These are phyloP conservation scores for Fusarium duplospermum DNA, from an alignment of 2,329 filamentous ascomycete species.

Conservation along the genomic window DNA sequence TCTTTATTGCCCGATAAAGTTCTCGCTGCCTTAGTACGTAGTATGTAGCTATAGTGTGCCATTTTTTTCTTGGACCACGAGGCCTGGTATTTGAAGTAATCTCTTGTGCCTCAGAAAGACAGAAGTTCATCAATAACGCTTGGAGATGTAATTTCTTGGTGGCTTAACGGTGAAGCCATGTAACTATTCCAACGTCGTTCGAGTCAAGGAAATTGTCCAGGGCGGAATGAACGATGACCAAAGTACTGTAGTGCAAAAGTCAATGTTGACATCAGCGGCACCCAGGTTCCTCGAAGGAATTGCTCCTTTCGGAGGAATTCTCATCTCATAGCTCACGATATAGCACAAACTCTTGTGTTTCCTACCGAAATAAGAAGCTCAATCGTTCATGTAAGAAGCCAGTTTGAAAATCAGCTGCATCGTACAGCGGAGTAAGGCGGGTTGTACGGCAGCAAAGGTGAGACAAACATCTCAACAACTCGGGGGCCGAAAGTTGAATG, in stretches of 20 bases:
- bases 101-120: not conserved
- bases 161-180: not conserved
- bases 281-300: not conserved
- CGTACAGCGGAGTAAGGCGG: not conserved
- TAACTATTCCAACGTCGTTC: not conserved
- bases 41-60: no score
- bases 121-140: not conserved
- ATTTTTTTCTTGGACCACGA: no score
- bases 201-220: not conserved
- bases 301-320: not conserved
- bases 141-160: not conserved
- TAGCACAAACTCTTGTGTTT: not conserved
- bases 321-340: not conserved
- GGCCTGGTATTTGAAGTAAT: not conserved
- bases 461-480: constrained; percentile 3
- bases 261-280: not conserved
- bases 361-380: not conserved
- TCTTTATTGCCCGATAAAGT: no score
- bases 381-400: not conserved
- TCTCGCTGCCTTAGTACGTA: no score
- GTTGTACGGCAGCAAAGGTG: not conserved
- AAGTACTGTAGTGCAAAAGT: not conserved
- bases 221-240: not conserved
- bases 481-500: not conserved
- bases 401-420: not conserved